phyloP scores from a whole-genome alignment of 768 basidiomycete genomes.

The Amanita thiersii region DNA sequence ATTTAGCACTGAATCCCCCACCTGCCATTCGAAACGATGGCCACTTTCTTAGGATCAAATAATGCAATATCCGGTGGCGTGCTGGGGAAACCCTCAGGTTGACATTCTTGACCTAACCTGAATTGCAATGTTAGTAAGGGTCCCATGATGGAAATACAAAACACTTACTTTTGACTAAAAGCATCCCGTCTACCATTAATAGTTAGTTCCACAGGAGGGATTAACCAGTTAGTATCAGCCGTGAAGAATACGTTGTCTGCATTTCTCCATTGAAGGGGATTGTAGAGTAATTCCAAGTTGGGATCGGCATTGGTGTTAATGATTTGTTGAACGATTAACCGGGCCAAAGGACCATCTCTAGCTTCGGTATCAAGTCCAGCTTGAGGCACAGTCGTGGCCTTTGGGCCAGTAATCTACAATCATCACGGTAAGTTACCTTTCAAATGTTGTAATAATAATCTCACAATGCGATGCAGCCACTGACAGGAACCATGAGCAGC shows the following conservation, averaged over 20 bases:
- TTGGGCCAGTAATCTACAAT: conserved; percentile 41
- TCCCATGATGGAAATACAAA: background rate
- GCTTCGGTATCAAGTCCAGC: conserved; percentile 44
- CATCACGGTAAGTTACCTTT: no score
- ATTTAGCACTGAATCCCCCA: conserved; percentile 12
- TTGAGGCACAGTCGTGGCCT: conserved; percentile 41
- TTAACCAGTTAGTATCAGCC: conserved; percentile 35
- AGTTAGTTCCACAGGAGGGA: conserved; percentile 29
- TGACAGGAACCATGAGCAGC: conserved; percentile 12
- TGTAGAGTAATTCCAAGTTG: conserved; percentile 35
- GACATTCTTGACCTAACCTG: conserved; percentile 41
- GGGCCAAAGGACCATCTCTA: conserved; percentile 41
- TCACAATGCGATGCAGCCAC: conserved; percentile 40
- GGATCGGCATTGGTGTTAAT: conserved; percentile 38
- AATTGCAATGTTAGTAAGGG: conserved; percentile 2
- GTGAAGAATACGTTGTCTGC: conserved; percentile 35
- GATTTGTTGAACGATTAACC: conserved; percentile 37
- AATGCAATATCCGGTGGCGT: conserved; percentile 33
- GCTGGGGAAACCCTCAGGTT: conserved; percentile 28
- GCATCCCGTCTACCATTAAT: conserved; percentile 43
- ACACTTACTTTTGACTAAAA: conserved; percentile 37
- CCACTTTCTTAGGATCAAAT: conserved; percentile 40
- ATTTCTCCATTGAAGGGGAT: conserved; percentile 40
- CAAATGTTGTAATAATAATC: conserved; percentile 10
- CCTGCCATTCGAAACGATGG: conserved; percentile 50